phyloP scores from a whole-genome alignment of 2,329 filamentous ascomycete genomes.

The Cylindrodendrum hubeiense region DNA sequence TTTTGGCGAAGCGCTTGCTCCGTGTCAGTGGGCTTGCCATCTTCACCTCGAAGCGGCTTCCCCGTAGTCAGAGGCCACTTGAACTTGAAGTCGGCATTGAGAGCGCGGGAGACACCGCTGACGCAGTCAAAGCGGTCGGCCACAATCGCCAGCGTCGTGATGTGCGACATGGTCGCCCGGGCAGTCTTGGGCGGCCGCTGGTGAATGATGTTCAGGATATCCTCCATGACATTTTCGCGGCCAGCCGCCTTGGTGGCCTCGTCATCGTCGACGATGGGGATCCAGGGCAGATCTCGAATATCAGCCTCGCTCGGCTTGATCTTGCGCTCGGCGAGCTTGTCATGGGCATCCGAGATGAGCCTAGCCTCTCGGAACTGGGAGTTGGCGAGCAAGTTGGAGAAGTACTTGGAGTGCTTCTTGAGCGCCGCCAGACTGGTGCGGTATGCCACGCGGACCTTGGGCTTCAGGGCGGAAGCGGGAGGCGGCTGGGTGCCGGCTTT shows the following conservation, averaged over 20 bases:
- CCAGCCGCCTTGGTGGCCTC: conserved; percentile 72
- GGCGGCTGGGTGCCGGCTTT: conserved; percentile 43
- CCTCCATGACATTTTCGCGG: conserved; percentile 73
- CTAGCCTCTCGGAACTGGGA: conserved; percentile 73
- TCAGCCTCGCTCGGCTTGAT: conserved; percentile 63
- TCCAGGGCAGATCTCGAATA: conserved; percentile 68
- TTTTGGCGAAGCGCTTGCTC: conserved; percentile 79
- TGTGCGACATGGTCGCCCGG: conserved; percentile 67
- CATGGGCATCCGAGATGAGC: conserved; percentile 64
- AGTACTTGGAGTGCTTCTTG: conserved; percentile 75
- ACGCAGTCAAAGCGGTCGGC: conserved; percentile 81
- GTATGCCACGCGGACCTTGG: conserved; percentile 62
- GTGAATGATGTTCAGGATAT: conserved; percentile 77
- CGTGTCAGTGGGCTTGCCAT: conserved; percentile 55
- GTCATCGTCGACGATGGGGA: conserved; percentile 76
- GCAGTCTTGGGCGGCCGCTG: conserved; percentile 56
- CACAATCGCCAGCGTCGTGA: conserved; percentile 76
- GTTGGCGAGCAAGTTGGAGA: conserved; percentile 74
- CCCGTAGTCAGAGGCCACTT: conserved; percentile 65
- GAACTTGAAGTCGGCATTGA: conserved; percentile 63
- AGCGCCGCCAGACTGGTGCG: conserved; percentile 70
- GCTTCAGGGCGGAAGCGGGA: conserved; percentile 49
- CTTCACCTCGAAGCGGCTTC: conserved; percentile 51
- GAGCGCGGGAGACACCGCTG: conserved; percentile 64
- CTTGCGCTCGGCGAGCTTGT: conserved; percentile 60